Conservation (phyloP, 495 filamentous ascomycete genomes). For the Penicillium parvum region DNA sequence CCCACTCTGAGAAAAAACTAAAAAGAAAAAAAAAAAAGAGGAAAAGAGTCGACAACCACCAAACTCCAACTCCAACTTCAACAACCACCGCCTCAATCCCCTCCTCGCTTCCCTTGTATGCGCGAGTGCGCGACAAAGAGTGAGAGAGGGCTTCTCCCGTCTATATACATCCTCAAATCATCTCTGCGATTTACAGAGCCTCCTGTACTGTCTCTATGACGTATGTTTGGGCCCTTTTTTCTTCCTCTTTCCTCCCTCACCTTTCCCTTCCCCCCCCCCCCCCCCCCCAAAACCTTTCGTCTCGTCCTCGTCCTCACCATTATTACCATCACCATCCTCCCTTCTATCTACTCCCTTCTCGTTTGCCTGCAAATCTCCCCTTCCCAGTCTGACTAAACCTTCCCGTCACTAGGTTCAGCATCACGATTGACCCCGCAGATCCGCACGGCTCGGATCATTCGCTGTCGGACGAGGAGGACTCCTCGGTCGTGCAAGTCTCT, state of each 20-base stretch:
- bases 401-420: conserved; percentile 39
- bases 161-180: not conserved
- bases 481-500: conserved; percentile 49
- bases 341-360: not conserved
- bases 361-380: conserved; percentile 23
- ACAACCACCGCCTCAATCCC: conserved; percentile 5
- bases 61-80: not conserved
- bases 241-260: conserved; percentile 4
- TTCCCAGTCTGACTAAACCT: conserved; percentile 35
- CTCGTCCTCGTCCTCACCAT: not conserved
- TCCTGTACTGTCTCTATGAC: conserved; percentile 26
- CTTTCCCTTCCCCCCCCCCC: conserved; percentile 2
- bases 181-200: conserved; percentile 8
- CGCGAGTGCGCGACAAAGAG: conserved; percentile 8
- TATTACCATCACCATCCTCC: conserved; percentile 3
- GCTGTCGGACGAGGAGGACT: conserved; percentile 51
- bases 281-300: conserved; percentile 1
- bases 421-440: conserved; percentile 42
- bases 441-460: conserved; percentile 41
- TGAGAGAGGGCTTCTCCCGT: conserved; percentile 7
- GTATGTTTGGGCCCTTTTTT: conserved; percentile 18
- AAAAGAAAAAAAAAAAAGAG: not conserved
- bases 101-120: conserved; percentile 13
- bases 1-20: conserved; percentile 1
- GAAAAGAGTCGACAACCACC: not conserved